Evolutionary conservation across 2,329 filamentous ascomycete genomes (phyloP).

Genomic region (Arachnomyces sp.): DNA sequence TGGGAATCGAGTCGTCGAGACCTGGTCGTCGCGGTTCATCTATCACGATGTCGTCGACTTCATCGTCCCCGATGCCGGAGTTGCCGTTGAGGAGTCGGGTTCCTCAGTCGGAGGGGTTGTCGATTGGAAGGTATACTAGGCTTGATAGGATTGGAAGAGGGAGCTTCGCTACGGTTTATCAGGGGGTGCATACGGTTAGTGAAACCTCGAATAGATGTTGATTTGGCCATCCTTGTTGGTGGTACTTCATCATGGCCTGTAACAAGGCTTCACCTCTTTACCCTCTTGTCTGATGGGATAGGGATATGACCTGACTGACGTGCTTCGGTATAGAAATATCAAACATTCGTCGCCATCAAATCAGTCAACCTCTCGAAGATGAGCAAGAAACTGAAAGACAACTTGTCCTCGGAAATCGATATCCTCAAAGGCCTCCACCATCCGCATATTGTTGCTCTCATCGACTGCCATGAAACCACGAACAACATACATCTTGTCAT

Average conservation of each 20-base stretch:
- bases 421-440: constrained; percentile 91
- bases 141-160: constrained; percentile 91
- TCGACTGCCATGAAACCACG: constrained; percentile 81
- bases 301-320: constrained; percentile 4
- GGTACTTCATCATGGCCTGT: too few relatives aligned
- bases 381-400: constrained; percentile 93
- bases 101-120: constrained; percentile 24
- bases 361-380: constrained; percentile 85
- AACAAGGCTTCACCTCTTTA: neutral
- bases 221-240: neutral
- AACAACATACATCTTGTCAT: constrained; percentile 93
- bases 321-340: constrained; percentile 40
- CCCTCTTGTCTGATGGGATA: neutral
- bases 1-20: neutral
- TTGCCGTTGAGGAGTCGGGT: constrained; percentile 27
- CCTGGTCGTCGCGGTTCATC: constrained; percentile 9
- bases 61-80: constrained; percentile 31
- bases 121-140: constrained; percentile 69
- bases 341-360: constrained; percentile 86
- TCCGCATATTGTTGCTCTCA: constrained; percentile 91
- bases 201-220: constrained; percentile 3
- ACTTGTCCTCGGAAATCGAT: constrained; percentile 88
- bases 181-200: constrained; percentile 74
- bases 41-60: constrained; percentile 29
- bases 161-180: constrained; percentile 93